phyloP scores from a whole-genome alignment of 352 stramenopile genomes.

The Globisporangium recalcitrans region DNA sequence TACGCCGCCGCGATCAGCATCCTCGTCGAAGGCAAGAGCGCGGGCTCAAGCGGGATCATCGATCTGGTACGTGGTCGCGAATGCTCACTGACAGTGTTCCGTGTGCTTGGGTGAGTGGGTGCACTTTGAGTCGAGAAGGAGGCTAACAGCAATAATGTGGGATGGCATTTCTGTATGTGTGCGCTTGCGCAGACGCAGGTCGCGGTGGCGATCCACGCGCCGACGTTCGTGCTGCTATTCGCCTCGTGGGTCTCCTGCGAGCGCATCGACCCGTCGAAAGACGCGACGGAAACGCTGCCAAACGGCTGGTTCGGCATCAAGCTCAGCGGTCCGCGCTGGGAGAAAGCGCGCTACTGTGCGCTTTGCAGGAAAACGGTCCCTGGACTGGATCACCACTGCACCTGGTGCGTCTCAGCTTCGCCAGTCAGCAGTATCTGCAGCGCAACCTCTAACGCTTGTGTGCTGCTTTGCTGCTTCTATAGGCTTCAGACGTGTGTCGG shows the following conservation, averaged over 20 bases:
- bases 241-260: conserved; percentile 69
- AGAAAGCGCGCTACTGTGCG: conserved; percentile 77
- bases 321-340: conserved; percentile 63
- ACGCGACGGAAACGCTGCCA: conserved; percentile 29
- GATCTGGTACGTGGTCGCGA: conserved; percentile 11
- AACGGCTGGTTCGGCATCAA: conserved; percentile 70
- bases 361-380: conserved; percentile 75
- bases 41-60: conserved; percentile 3
- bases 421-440: too few relatives aligned
- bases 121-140: not conserved
- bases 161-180: not conserved
- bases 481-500: conserved; percentile 84
- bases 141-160: conserved; percentile 11
- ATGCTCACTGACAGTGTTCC: not conserved
- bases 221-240: conserved; percentile 43
- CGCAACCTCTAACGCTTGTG: not conserved
- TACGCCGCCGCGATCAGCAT: conserved; percentile 38
- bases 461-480: not conserved
- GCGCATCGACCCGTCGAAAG: conserved; percentile 49
- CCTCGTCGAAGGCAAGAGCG: conserved; percentile 11
- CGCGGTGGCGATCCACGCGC: conserved; percentile 45
- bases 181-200: conserved; percentile 35
- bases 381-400: conserved; percentile 84
- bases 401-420: conserved; percentile 44
- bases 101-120: not conserved